These are phyloP conservation scores for Torulaspora microellipsoides DNA, from an alignment of 805 yeast species.

Conservation along the genomic window DNA sequence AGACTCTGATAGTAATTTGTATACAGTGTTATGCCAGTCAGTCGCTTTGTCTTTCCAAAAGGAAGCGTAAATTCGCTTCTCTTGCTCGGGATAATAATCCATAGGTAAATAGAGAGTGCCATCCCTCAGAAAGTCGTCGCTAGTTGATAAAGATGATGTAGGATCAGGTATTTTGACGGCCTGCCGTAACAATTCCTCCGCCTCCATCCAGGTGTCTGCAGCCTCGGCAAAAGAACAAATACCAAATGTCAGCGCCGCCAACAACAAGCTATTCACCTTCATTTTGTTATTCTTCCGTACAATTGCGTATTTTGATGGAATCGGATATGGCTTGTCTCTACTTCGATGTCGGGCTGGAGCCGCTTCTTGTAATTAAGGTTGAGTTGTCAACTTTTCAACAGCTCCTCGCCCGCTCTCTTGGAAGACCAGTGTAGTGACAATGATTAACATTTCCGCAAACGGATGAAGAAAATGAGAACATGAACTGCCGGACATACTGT, in stretches of 20 bases:
- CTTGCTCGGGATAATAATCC: constrained; percentile 21
- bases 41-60: constrained; percentile 19
- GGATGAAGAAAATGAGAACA: too few species aligned
- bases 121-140: background rate
- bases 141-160: constrained; percentile 1
- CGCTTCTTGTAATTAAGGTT: background rate
- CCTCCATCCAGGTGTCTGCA: constrained; percentile 23
- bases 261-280: constrained; percentile 2
- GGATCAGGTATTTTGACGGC: constrained; percentile 16
- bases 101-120: constrained; percentile 22
- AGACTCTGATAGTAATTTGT: constrained; percentile 19
- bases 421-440: too few species aligned
- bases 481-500: too few species aligned
- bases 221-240: background rate
- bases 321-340: background rate
- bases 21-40: constrained; percentile 14
- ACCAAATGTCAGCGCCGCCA: constrained; percentile 1
- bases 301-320: background rate
- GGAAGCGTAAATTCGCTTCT: constrained; percentile 12
- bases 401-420: background rate
- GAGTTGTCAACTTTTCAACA: constrained; percentile 10
- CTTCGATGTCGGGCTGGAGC: too few species aligned
- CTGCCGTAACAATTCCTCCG: constrained; percentile 13
- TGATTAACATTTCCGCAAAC: too few species aligned
- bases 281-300: background rate